These are phyloP conservation scores for Plasmodium malariae DNA, from an alignment of 169 alveolate species.

Conservation along the genomic window DNA sequence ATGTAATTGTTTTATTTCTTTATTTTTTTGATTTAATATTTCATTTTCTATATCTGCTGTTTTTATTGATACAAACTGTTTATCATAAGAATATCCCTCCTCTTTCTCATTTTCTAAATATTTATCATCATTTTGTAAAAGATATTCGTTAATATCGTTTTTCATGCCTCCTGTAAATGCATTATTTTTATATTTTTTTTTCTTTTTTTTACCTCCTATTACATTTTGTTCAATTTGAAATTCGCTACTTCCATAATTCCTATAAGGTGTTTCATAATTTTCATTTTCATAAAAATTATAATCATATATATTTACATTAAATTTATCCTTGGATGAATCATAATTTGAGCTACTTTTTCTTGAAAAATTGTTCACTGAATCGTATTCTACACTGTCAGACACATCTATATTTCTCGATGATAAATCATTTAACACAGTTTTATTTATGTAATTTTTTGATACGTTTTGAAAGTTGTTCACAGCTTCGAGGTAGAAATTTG, in stretches of 20 bases:
- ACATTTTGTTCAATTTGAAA: background rate
- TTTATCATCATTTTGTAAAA: constrained; percentile 51
- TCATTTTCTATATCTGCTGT: constrained; percentile 74
- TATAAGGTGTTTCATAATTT: constrained; percentile 29
- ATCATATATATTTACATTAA: constrained; percentile 72
- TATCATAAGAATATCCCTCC: constrained; percentile 22
- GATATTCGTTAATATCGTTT: constrained; percentile 50
- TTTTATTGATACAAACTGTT: constrained; percentile 53
- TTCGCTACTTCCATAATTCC: background rate
- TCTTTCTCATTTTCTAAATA: constrained; percentile 6
- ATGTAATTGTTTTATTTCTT: constrained; percentile 75
- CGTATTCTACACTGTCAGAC: constrained; percentile 40
- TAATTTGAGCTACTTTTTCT: constrained; percentile 56
- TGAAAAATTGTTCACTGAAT: constrained; percentile 39
- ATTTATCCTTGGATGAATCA: constrained; percentile 56
- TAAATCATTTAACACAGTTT: constrained; percentile 47
- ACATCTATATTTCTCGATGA: constrained; percentile 25
- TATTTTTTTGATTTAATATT: constrained; percentile 70
- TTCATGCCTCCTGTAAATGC: constrained; percentile 44
- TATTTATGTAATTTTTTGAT: constrained; percentile 68
- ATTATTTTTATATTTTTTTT: constrained; percentile 54
- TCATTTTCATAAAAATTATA: constrained; percentile 73
- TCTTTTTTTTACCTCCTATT: constrained; percentile 27
- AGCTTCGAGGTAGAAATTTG: constrained; percentile 44
- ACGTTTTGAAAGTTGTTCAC: constrained; percentile 64